phyloP scores from a whole-genome alignment of 768 basidiomycete genomes.

The Grammothele lineata region DNA sequence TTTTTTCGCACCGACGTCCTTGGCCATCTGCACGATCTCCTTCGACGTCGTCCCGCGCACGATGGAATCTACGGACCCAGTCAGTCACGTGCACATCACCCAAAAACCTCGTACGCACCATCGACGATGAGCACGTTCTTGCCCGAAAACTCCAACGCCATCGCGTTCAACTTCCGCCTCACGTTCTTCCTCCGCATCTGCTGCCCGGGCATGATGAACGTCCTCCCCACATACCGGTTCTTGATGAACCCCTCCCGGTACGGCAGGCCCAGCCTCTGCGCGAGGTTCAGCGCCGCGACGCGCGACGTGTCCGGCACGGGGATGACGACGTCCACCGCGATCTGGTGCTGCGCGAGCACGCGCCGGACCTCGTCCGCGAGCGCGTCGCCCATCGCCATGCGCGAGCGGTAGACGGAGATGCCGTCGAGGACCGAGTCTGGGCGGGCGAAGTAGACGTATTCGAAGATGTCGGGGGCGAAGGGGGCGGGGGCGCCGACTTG shows the following conservation, averaged over 20 bases:
- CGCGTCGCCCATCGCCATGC: conserved; percentile 99
- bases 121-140: conserved; percentile 96
- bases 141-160: conserved; percentile 91
- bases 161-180: conserved; percentile 91
- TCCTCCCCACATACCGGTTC: conserved; percentile 96
- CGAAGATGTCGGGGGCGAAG: conserved; percentile 98
- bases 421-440: conserved; percentile 98
- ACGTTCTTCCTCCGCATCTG: conserved; percentile 95
- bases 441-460: conserved; percentile 97
- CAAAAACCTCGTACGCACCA: conserved; percentile 44
- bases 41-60: conserved; percentile 98
- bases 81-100: conserved; percentile 2
- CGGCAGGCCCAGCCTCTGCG: conserved; percentile 83
- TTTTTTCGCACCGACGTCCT: conserved; percentile 95
- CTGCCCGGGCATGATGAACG: conserved; percentile 99
- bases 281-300: conserved; percentile 92
- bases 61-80: conserved; percentile 72
- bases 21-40: conserved; percentile 99
- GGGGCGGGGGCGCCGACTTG: conserved; percentile 64
- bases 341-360: conserved; percentile 60
- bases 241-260: conserved; percentile 99
- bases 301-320: conserved; percentile 97
- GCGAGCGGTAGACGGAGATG: conserved; percentile 92
- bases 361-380: conserved; percentile 83
- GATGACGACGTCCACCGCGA: conserved; percentile 92